phyloP scores from a whole-genome alignment of 345 rosid species.

The Physaria fendleri region DNA sequence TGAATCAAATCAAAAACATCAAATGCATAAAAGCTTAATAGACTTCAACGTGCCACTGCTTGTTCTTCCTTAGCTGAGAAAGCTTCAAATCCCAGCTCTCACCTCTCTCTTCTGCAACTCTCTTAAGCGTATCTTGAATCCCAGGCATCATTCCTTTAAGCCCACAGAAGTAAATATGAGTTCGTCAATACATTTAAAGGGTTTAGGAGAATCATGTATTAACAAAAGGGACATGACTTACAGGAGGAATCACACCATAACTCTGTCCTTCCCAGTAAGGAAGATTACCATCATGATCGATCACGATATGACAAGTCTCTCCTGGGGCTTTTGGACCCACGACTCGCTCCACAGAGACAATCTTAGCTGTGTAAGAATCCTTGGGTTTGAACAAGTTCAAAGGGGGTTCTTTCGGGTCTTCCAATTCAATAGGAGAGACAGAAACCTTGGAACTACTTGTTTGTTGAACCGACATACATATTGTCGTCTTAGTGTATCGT shows the following conservation, averaged over 20 bases:
- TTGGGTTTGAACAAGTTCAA: slow-evolving; percentile 78
- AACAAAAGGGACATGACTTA: slow-evolving; percentile 36
- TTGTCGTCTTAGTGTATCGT: slow-evolving; percentile 12
- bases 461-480: slow-evolving; percentile 87
- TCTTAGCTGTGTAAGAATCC: slow-evolving; percentile 84
- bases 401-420: slow-evolving; percentile 79
- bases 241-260: slow-evolving; percentile 96
- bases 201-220: not conserved
- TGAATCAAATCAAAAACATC: slow-evolving; percentile 11
- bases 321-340: slow-evolving; percentile 94
- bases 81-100: slow-evolving; percentile 94
- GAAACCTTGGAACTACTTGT: slow-evolving; percentile 62
- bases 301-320: slow-evolving; percentile 95
- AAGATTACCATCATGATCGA: slow-evolving; percentile 87
- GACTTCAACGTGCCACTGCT: slow-evolving; percentile 99
- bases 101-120: slow-evolving; percentile 89
- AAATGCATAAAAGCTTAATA: slow-evolving; percentile 33
- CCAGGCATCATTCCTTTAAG: slow-evolving; percentile 99
- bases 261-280: slow-evolving; percentile 99
- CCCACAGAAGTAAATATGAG: slow-evolving; percentile 93
- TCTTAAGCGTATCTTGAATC: slow-evolving; percentile 83
- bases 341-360: slow-evolving; percentile 85
- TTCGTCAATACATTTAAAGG: not conserved
- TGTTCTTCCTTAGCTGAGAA: slow-evolving; percentile 90
- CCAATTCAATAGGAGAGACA: slow-evolving; percentile 67